Conservation (phyloP, 1,139 yeast species). For the Suhomyces anneliseae region DNA sequence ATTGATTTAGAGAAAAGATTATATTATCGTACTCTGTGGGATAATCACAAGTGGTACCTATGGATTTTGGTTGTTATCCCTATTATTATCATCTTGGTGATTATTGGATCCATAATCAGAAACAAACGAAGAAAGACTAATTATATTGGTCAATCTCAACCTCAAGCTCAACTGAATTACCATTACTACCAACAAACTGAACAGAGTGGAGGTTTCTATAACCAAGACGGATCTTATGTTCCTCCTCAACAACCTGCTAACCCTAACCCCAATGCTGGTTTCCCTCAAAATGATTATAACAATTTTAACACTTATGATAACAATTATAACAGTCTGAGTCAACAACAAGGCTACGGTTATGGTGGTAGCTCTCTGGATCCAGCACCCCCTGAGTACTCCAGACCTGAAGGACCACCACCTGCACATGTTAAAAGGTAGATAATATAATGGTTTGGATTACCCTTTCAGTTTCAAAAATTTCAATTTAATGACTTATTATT, state of each 20-base stretch:
- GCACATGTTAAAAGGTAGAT: conserved; percentile 13
- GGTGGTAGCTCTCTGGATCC: conserved; percentile 4
- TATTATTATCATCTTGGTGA: conserved; percentile 8
- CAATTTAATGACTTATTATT: not conserved
- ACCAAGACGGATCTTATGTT: conserved; percentile 6
- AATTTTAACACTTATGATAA: not conserved
- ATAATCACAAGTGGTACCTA: conserved; percentile 14
- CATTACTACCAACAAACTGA: conserved; percentile 19
- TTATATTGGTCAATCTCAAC: conserved; percentile 3
- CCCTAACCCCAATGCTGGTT: not conserved
- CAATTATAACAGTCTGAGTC: conserved; percentile 7
- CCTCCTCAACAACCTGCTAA: conserved; percentile 11
- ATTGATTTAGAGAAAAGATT: conserved; percentile 12
- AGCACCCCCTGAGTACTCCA: conserved; percentile 13
- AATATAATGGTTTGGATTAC: too few species aligned
- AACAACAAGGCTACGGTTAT: conserved; percentile 5
- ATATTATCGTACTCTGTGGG: conserved; percentile 10
- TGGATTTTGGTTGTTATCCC: conserved; percentile 17
- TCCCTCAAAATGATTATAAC: conserved; percentile 8
- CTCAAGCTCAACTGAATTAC: conserved; percentile 5
- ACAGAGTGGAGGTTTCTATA: conserved; percentile 14
- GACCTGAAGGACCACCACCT: conserved; percentile 27
- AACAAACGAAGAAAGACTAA: conserved; percentile 13
- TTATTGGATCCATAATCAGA: conserved; percentile 7
- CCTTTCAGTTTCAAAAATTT: not conserved